Base-by-base conservation (phyloP, 257 asterid species). In the Handroanthus guayacan region DNA sequence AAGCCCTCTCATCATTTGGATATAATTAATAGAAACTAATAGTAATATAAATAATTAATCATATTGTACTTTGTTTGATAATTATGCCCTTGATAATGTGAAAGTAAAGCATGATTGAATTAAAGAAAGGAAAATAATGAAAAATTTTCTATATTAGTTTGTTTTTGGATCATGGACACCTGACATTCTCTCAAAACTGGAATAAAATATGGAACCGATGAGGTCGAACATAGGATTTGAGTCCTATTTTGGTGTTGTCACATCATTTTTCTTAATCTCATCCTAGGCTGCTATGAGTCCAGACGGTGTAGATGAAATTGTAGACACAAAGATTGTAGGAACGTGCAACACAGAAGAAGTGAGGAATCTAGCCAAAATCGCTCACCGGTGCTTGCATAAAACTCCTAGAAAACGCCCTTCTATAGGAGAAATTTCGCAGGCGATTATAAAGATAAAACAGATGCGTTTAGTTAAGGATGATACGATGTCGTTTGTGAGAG, bases 281-380 rank as follows among this genome's bases (percentile, higher is more conserved):
- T 61, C 13, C 3, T 76, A 95, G 99, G 99, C 99, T 14, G 80
- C 83, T 2, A 87, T 95, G 99, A 95, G 97, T 79, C 78, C 87
- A 12, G 98, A 93, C 44, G 99, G 99, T 1, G 88, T 93, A 38
- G 97, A 91, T 58, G 99, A 95, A 71, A 95, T 95, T 74, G 88
- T 95, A 10, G 99, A 95, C 86, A 71, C 87, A 20, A 85, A 85
- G 71, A 89, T 95, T 60, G 82, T 69, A n/a, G 98, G 93, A 43
- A 84, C 83, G 17, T 95, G 90, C 83, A 87, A 85, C 72, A 78
- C 77, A 2, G 93, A 86, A 62, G 97, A 95, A 72, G 97, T 84
- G 55, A 87, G 98, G 77, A 83, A 71, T 58, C 87, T 95, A 39
- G 97, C 97, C 39, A 87, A 80, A 67, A 80, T 91, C 54, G 98